phyloP scores from a whole-genome alignment of 108 stramenopile species.

The Cyclotella baltica region DNA sequence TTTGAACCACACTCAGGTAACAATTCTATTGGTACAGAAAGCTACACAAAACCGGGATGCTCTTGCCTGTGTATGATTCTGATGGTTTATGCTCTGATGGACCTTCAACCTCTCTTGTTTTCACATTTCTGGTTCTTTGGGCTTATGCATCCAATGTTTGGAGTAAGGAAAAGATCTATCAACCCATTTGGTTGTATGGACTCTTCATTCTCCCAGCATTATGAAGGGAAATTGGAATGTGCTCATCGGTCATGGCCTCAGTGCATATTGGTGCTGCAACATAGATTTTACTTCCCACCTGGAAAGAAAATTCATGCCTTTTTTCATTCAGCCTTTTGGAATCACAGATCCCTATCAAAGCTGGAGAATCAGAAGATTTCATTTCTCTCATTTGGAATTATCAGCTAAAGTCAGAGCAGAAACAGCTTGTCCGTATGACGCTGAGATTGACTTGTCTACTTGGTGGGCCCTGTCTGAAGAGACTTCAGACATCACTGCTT shows the following conservation, averaged over 20 bases:
- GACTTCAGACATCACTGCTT: not conserved
- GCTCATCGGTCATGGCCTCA: not conserved
- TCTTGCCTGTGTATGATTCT: not conserved
- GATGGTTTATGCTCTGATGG: not conserved
- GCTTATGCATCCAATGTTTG: not conserved
- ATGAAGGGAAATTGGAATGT: slow-evolving; percentile 5
- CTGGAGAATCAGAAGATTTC: not conserved
- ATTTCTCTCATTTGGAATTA: not conserved
- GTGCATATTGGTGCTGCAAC: not conserved
- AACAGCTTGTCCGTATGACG: not conserved
- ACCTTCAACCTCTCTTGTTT: not conserved
- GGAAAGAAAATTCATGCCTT: not conserved
- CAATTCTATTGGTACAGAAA: not conserved
- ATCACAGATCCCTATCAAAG: not conserved
- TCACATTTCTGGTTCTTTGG: not conserved
- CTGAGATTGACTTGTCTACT: not conserved
- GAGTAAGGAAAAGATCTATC: not conserved
- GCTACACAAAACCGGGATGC: not conserved
- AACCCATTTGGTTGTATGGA: not conserved
- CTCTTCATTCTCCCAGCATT: not conserved
- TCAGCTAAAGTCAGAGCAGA: too few relatives aligned
- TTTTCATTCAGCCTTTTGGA: not conserved
- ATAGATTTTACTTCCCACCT: not conserved
- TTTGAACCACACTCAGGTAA: not conserved
- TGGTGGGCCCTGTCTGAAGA: not conserved